Evolutionary conservation across 768 basidiomycete genomes (phyloP).

Genomic region (Termitomyces sp.): DNA sequence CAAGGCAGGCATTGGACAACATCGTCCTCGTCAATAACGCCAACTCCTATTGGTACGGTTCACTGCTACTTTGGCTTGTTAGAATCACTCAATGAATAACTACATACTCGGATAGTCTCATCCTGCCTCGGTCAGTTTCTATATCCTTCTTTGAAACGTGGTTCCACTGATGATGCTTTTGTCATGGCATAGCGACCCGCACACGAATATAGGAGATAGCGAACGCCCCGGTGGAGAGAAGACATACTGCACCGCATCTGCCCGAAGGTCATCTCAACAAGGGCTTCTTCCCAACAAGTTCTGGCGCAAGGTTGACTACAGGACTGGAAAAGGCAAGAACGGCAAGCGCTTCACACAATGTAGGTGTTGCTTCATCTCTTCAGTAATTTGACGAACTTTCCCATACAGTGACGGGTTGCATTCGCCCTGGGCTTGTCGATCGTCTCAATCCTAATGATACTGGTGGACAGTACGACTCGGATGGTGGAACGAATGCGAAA

Average conservation of each 20-base stretch:
- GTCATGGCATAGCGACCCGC: constrained; percentile 25
- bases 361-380: constrained; percentile 18
- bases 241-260: constrained; percentile 46
- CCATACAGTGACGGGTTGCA: constrained; percentile 49
- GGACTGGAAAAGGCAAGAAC: constrained; percentile 33
- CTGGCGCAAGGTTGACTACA: constrained; percentile 46
- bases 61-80: neutral
- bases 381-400: neutral
- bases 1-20: constrained; percentile 35
- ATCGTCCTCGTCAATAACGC: constrained; percentile 44
- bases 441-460: constrained; percentile 42
- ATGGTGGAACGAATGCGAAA: constrained; percentile 40
- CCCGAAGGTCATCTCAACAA: constrained; percentile 33
- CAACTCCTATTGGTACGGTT: constrained; percentile 40
- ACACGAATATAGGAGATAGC: constrained; percentile 51
- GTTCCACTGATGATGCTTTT: neutral
- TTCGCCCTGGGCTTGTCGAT: constrained; percentile 35
- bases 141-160: neutral
- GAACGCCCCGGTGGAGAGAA: constrained; percentile 49
- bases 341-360: constrained; percentile 41
- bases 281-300: constrained; percentile 42
- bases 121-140: constrained; percentile 34
- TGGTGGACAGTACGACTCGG: constrained; percentile 58
- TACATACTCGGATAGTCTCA: constrained; percentile 30
- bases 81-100: too few species aligned